Base-by-base conservation (phyloP, 2,329 filamentous ascomycete genomes). In the Penicillium sp. region DNA sequence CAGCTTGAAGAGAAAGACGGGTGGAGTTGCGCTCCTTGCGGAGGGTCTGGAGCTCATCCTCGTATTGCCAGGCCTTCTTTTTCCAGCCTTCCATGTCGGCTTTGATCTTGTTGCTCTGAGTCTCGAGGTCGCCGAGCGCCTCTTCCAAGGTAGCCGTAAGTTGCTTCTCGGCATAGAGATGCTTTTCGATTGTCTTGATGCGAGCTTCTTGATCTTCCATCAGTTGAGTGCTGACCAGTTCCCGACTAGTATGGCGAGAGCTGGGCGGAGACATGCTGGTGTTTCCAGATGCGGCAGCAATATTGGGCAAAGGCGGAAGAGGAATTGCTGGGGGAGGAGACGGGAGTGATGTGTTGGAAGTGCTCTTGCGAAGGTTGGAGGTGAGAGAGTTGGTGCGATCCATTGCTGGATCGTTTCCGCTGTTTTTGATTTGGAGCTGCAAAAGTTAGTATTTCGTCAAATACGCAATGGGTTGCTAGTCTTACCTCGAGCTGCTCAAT, bases 121-220 rank as follows among this genome's bases (percentile, higher is more conserved):
- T 84, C 75, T 99, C 94, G 38, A 99, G 84, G 66, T 99, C 94
- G 2, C 91, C 93, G 28, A 99, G 84, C 6, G 94, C 94, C 75
- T 97, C 93, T 73, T 99, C 94, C 40, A 99, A 83, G 2, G 93
- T 97, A 48, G 90, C 88, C 0, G 93, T 99, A 58, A 99, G 86
- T 72, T 97, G 93, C 71, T 96, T 96, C 79, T 99, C 94, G 3
- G 94, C 94, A 62, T 89, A 88, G 23, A 99, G 83, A 69, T 97
- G 91, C 79, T 97, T 97, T 79, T 99, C 93, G 61, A 99, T 96
- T 6, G 91, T 95, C 59, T 89, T 87, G 69, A 99, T 95, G 61
- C 92, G 91, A 45, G 90, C 89, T 71, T 99, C 94, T 71, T 97
- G 92, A 65, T 99, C 94, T 68, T 97, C 93, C 59, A 93, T 90